These are phyloP conservation scores for Ballota nigra DNA, from an alignment of 257 asterid genomes.

Conservation along the genomic window DNA sequence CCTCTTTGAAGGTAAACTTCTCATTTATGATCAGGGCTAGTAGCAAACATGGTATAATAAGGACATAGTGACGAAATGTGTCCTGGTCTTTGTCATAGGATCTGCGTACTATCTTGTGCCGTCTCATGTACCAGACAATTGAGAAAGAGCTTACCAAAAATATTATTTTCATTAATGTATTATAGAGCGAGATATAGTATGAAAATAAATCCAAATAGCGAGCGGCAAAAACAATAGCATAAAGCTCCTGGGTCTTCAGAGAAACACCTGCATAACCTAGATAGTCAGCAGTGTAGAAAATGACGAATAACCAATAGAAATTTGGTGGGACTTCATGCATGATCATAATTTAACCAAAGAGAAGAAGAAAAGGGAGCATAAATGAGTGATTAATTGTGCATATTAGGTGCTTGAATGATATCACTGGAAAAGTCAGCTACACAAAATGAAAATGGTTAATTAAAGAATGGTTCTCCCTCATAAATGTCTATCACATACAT, in stretches of 20 bases:
- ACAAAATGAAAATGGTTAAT: neutral
- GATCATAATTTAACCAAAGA: constrained; percentile 8
- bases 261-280: constrained; percentile 57
- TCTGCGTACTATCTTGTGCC: constrained; percentile 80
- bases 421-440: neutral
- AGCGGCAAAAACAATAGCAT: constrained; percentile 76
- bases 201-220: constrained; percentile 86
- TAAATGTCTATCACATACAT: neutral
- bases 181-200: constrained; percentile 62
- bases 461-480: constrained; percentile 1
- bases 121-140: constrained; percentile 87
- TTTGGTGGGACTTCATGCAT: neutral
- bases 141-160: constrained; percentile 88
- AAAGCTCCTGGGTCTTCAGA: constrained; percentile 86
- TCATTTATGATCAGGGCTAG: constrained; percentile 66
- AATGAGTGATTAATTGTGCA: neutral
- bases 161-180: constrained; percentile 72
- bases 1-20: constrained; percentile 75
- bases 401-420: neutral
- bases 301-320: neutral
- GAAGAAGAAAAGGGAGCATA: neutral
- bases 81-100: constrained; percentile 90
- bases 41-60: constrained; percentile 60
- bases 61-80: constrained; percentile 78
- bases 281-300: constrained; percentile 21